Base-by-base conservation (phyloP, 768 basidiomycete genomes). In the Hemileccinum rubropunctum region DNA sequence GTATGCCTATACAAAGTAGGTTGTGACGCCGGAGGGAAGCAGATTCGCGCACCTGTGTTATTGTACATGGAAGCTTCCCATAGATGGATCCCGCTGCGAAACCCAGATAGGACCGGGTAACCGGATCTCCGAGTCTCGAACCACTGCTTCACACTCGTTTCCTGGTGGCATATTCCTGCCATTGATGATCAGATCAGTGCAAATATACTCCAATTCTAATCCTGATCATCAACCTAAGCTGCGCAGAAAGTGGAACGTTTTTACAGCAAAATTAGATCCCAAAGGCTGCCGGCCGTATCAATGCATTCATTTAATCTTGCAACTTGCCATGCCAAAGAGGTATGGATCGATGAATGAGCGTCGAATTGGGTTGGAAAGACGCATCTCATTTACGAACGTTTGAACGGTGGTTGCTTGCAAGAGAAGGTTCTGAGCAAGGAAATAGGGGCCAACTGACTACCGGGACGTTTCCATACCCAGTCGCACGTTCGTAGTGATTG, bases 401-500 rank as follows among this genome's bases (percentile, higher is more conserved):
- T n/a, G n/a, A n/a, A n/a, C 39, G 27, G 7, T 30, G 28, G 28
- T 30, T 8, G 28, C 27, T 28, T 28, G 27, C 27, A 9, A 28
- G 28, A 30, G 17, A 45, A 18, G 4, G 23, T 23, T 23, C 23
- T 6, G 6, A 23, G 6, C 23, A 23, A 23, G 23, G 23, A 14
- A 10, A 17, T 15, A 32, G 20, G 44, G 30, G 11, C 20, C 38
- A 47, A 23, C 15, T 9, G 28, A 30, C 11, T 30, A 30, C 28
- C 28, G 27, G 10, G 11, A 12, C 41, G 8, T 3, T 21, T 20
- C 20, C 20, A 33, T 39, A 39, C 18, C 46, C 20, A 28, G 38
- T 39, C 20, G 20, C 46, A 40, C 37, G 46, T 47, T 47, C 46
- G 37, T 47, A 28, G 37, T 27, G 36, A 37, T 28, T 35, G 40